Evolutionary conservation across 1,284 basidiomycete species (phyloP), one percentile per base, ranked within the genome.

Genomic region (Dichomitus squalens): DNA sequence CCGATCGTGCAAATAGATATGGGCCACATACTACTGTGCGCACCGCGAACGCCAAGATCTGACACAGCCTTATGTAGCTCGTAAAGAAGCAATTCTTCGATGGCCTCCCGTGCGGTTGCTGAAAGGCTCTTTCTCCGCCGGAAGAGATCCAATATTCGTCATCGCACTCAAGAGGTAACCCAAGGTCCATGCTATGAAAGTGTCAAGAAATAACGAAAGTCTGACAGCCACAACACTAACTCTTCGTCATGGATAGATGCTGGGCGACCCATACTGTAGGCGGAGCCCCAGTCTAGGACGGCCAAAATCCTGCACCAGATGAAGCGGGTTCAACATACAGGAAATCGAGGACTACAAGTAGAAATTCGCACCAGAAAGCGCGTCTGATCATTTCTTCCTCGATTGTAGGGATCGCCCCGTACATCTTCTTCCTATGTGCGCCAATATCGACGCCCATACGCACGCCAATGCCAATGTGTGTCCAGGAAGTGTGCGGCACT

Each of bases 161-260:
- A 51, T 87, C 84, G 27, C 85, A 81, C 33, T 81, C 80, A 2
- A 80, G 66, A 0, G 86, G 84, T 18, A 82, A 75, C 34, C 84
- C 83, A 4, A 84, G 74, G 61, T 89, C 87, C 61, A 86, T 82
- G 63, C 81, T 82, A 38, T 23, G 12, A 35, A 25, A 33, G 8
- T 14, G 23, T 46, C 2, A 11, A 21, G n/a, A 18, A 29, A 25
- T 31, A 31, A 7, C 18, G 23, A 43, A 20, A 14, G 11, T 33
- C 23, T 12, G 31, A 29, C 14, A 14, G 16, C 12, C 41, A 47
- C 14, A 39, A n/a, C 23, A 75, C 85, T 21, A 63, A 91, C 90
- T 95, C 93, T 68, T 93, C 91, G 57, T 95, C 92, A 54, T 93
- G 89, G 36, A 94, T 85, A 1, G 87, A 88, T 67, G 90, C 87